These are phyloP conservation scores for Pelargonium cotyledonis DNA, from an alignment of 441 rosid species.

Conservation along the genomic window DNA sequence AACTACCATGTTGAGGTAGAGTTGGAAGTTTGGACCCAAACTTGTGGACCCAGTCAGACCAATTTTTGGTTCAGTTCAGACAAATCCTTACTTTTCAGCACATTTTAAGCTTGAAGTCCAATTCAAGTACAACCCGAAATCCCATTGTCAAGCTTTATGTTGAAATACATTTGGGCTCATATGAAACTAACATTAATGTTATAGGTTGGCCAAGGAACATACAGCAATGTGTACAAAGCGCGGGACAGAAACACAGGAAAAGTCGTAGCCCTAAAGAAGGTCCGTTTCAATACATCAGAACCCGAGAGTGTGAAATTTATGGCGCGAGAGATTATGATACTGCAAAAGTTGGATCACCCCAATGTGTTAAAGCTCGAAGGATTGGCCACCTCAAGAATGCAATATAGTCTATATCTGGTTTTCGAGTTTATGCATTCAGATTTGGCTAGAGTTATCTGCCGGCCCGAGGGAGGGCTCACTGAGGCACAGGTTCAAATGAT, in stretches of 20 bases:
- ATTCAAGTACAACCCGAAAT: too few relatives aligned
- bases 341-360: slow-evolving; percentile 62
- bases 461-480: slow-evolving; percentile 59
- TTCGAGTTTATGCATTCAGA: slow-evolving; percentile 91
- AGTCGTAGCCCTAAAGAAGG: slow-evolving; percentile 84
- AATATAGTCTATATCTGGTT: slow-evolving; percentile 72
- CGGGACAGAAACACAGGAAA: slow-evolving; percentile 70
- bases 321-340: slow-evolving; percentile 88
- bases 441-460: slow-evolving; percentile 67
- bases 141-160: not conserved
- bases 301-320: slow-evolving; percentile 87
- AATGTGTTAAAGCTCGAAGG: slow-evolving; percentile 88
- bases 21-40: too few relatives aligned
- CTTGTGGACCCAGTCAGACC: too few relatives aligned
- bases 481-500: slow-evolving; percentile 58
- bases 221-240: slow-evolving; percentile 87
- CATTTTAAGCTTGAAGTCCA: too few relatives aligned
- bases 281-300: slow-evolving; percentile 78
- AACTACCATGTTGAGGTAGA: too few relatives aligned
- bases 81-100: too few relatives aligned
- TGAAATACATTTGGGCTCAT: not conserved
- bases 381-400: slow-evolving; percentile 78
- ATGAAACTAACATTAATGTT: not conserved
- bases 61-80: too few relatives aligned
- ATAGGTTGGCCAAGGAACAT: slow-evolving; percentile 91